Evolutionary conservation across 1,284 basidiomycete species (phyloP).

Genomic region (Pseudozyma sp.): DNA sequence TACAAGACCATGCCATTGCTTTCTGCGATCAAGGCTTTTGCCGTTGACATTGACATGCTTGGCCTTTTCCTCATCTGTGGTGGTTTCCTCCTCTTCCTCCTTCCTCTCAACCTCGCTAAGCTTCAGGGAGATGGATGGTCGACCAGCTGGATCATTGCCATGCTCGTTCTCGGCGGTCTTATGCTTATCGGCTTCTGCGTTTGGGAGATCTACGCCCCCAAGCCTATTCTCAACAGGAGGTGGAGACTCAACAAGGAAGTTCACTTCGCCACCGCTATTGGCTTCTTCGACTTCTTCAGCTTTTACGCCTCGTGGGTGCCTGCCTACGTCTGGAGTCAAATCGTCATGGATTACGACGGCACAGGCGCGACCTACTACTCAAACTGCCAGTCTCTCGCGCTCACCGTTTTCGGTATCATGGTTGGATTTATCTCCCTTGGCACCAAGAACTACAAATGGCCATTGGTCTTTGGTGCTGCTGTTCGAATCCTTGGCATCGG

Average conservation of each 20-base stretch:
- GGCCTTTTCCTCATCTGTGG: slow-evolving; percentile 64
- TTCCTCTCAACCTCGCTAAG: slow-evolving; percentile 58
- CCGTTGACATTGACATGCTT: slow-evolving; percentile 60
- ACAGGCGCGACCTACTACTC: slow-evolving; percentile 59
- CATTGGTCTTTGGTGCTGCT: slow-evolving; percentile 52
- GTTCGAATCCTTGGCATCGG: slow-evolving; percentile 65
- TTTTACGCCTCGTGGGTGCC: slow-evolving; percentile 62
- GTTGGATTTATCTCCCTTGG: slow-evolving; percentile 59
- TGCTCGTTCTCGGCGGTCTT: slow-evolving; percentile 61
- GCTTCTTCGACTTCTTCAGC: slow-evolving; percentile 66
- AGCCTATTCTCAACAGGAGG: slow-evolving; percentile 59
- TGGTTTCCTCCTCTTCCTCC: slow-evolving; percentile 63
- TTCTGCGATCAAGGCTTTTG: slow-evolving; percentile 24
- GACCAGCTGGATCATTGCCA: slow-evolving; percentile 63
- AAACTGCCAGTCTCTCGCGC: slow-evolving; percentile 57
- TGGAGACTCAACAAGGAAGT: slow-evolving; percentile 67
- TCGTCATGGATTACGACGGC: slow-evolving; percentile 46
- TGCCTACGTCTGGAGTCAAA: slow-evolving; percentile 50
- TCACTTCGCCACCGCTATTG: slow-evolving; percentile 59
- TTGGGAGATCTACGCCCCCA: slow-evolving; percentile 59
- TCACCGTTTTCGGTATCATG: slow-evolving; percentile 65
- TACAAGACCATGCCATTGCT: slow-evolving; percentile 48
- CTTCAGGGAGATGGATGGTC: slow-evolving; percentile 51
- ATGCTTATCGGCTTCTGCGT: slow-evolving; percentile 52
- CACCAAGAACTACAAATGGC: slow-evolving; percentile 66